A percentile compares a stretch with the other conserved stretches of the same genome.
phyloP scores from a whole-genome alignment of 768 basidiomycete genomes.

The Cantharellus cinnabarinus region DNA sequence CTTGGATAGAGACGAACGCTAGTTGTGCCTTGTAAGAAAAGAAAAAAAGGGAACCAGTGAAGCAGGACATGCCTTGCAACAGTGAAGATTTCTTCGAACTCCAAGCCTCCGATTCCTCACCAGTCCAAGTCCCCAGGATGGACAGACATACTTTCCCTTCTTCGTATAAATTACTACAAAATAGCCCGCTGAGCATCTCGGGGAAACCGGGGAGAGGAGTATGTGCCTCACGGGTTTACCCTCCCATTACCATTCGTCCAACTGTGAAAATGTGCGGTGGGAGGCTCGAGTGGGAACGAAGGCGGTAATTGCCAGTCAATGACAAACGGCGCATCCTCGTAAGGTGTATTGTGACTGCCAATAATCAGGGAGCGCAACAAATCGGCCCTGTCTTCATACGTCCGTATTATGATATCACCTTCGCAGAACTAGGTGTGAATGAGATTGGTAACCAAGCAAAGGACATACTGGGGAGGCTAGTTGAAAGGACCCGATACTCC shows the following conservation, averaged over 20 bases:
- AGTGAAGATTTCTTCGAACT: slow-evolving; percentile 65
- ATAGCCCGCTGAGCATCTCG: background rate
- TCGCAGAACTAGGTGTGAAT: slow-evolving; percentile 1
- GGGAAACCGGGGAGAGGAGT: slow-evolving; percentile 1
- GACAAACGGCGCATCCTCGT: slow-evolving; percentile 82
- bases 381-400: slow-evolving; percentile 78
- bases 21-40: background rate
- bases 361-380: slow-evolving; percentile 75
- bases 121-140: slow-evolving; percentile 80
- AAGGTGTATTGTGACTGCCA: slow-evolving; percentile 88
- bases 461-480: slow-evolving; percentile 57
- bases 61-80: slow-evolving; percentile 28
- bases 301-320: slow-evolving; percentile 85
- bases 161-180: slow-evolving; percentile 64
- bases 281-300: slow-evolving; percentile 65
- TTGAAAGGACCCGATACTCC: slow-evolving; percentile 64
- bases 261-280: slow-evolving; percentile 73
- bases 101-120: slow-evolving; percentile 79
- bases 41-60: background rate
- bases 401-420: slow-evolving; percentile 79
- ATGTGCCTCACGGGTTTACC: slow-evolving; percentile 23
- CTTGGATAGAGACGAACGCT: slow-evolving; percentile 84
- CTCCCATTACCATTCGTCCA: slow-evolving; percentile 91
- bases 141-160: slow-evolving; percentile 91
- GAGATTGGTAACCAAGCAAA: background rate